Base-by-base conservation (phyloP, 495 filamentous ascomycete genomes). In the Talaromyces proteolyticus region DNA sequence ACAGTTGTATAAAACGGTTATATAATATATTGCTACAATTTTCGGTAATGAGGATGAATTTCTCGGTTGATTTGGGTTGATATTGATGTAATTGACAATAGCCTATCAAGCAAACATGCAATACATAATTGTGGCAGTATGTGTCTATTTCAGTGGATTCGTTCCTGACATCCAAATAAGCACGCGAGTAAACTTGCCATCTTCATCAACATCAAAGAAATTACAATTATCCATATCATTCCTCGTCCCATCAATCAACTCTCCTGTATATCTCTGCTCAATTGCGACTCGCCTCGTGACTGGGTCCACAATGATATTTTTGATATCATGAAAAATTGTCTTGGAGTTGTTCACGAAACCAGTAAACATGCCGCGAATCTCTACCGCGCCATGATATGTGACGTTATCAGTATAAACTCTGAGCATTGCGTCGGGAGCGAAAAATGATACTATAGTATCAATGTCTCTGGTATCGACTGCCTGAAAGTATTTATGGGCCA, bases 401-500 rank as follows among this genome's bases (percentile, higher is more conserved):
- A 37, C 19, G 20, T 49, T 21, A 8, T 16, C 39, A 3, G 51
- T 48, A 4, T 19, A 8, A 0, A 53, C 21, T 6, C 37, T 49
- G 45, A 53, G 34, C 1, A 45, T 53, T 0, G 51, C 51, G 38
- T 48, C 26, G 6, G 45, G 51, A 26, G 44, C 38, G 39, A 53
- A 53, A 26, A 49, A 45, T 1, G 44, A 47, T 17, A 53, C 4
- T 1, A 44, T 19, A 0, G 6, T 3, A 0, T 51, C 49, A 26
- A 51, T 20, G 23, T 51, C 29, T 19, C 23, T 44, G n/a, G 40
- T 16, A 16, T 51, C 49, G 23, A 51, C 41, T 3, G 49, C 41
- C 20, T 36, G 57, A 54, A 66, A 67, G 52, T 67, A 68, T 6
- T 14, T 36, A 36, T 36, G 7, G 6, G 29, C 7, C 29, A 36